Evolutionary conservation across 2,329 filamentous ascomycete species (phyloP).

Genomic region (Sordariomycetes sp.): DNA sequence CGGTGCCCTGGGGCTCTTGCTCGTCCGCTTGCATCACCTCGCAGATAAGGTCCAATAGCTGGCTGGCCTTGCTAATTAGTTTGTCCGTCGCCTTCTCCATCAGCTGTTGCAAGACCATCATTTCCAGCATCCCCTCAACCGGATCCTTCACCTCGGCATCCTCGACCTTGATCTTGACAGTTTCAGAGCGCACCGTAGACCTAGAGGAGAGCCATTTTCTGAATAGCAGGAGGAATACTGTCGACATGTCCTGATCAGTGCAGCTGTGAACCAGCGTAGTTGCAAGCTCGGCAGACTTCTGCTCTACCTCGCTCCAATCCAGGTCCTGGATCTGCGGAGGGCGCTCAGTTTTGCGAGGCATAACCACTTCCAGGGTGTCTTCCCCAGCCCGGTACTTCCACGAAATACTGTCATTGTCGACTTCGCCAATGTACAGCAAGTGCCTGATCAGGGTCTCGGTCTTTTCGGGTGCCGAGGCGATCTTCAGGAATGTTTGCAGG

Average conservation of each 20-base stretch:
- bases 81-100: conserved; percentile 50
- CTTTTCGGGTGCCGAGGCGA: conserved; percentile 37
- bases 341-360: conserved; percentile 9
- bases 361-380: conserved; percentile 37
- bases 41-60: conserved; percentile 49
- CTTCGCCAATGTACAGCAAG: conserved; percentile 40
- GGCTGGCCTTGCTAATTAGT: conserved; percentile 48
- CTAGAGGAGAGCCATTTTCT: conserved; percentile 37
- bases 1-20: conserved; percentile 26
- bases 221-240: conserved; percentile 47
- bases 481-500: conserved; percentile 41
- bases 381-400: conserved; percentile 41
- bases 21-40: conserved; percentile 41
- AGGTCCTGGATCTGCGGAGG: conserved; percentile 11
- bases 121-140: conserved; percentile 35
- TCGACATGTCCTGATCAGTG: conserved; percentile 41
- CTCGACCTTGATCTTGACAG: conserved; percentile 14
- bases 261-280: conserved; percentile 33
- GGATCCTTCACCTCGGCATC: conserved; percentile 23
- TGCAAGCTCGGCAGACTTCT: conserved; percentile 33
- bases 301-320: conserved; percentile 30
- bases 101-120: conserved; percentile 51
- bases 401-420: conserved; percentile 12
- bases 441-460: conserved; percentile 35
- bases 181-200: conserved; percentile 11